Evolutionary conservation across 495 filamentous ascomycete species (phyloP).

Genomic region (Annulohypoxylon bovei): DNA sequence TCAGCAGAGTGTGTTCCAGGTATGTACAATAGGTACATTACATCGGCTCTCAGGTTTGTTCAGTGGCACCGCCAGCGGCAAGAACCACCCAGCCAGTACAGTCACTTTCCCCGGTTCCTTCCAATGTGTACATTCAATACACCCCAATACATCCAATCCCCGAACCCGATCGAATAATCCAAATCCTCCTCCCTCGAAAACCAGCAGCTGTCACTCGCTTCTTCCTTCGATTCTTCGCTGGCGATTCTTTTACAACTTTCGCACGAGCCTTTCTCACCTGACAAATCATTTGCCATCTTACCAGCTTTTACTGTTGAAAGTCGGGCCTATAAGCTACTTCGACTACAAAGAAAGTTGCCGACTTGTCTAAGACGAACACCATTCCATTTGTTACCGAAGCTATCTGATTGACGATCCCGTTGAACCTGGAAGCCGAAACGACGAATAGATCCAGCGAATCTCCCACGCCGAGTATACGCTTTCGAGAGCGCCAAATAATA

Average conservation of each 20-base stretch:
- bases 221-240: constrained; percentile 28
- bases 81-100: constrained; percentile 30
- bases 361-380: constrained; percentile 15
- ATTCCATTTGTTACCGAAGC: constrained; percentile 9
- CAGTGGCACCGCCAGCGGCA: constrained; percentile 32
- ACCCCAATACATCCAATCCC: constrained; percentile 10
- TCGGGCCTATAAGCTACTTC: constrained; percentile 1
- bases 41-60: neutral
- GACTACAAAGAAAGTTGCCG: constrained; percentile 16
- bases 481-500: constrained; percentile 15
- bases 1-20: constrained; percentile 2
- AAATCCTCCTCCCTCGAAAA: constrained; percentile 31
- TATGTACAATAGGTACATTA: neutral
- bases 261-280: constrained; percentile 5
- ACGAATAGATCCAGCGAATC: constrained; percentile 6
- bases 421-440: neutral
- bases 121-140: constrained; percentile 4
- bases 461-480: neutral
- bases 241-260: constrained; percentile 16
- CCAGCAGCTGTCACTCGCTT: constrained; percentile 38
- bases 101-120: constrained; percentile 29
- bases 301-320: neutral
- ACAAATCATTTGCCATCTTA: constrained; percentile 7
- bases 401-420: constrained; percentile 17
- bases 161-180: constrained; percentile 32